phyloP scores from a whole-genome alignment of 257 asterid genomes.

The Nicotiana benthamiana region DNA sequence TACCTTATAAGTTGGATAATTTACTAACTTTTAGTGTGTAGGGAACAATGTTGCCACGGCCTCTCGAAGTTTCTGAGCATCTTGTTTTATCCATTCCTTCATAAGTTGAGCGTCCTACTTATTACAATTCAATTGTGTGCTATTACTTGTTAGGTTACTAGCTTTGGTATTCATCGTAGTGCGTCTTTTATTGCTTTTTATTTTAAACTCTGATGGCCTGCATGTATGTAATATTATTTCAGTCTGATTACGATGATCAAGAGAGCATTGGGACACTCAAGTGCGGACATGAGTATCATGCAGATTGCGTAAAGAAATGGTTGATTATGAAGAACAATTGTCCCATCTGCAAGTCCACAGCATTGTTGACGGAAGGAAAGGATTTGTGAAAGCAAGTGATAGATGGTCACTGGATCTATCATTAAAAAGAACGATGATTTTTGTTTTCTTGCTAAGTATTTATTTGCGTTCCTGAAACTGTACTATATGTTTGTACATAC shows the following conservation, averaged over 20 bases:
- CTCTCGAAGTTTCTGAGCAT: not conserved
- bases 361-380: slow-evolving; percentile 33
- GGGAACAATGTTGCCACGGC: not conserved
- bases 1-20: not conserved
- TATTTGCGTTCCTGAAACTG: slow-evolving; percentile 34
- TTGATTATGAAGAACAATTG: slow-evolving; percentile 59
- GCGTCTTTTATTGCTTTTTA: not conserved
- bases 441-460: slow-evolving; percentile 23
- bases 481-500: slow-evolving; percentile 56
- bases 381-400: slow-evolving; percentile 16
- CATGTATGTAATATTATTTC: not conserved
- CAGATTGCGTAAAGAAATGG: slow-evolving; percentile 68
- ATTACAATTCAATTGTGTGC: too few species aligned
- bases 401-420: not conserved
- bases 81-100: not conserved
- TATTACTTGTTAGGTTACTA: not conserved
- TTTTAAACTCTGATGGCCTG: not conserved
- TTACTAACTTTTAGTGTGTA: not conserved
- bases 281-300: slow-evolving; percentile 76
- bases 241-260: slow-evolving; percentile 50
- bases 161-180: not conserved
- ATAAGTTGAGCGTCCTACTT: not conserved
- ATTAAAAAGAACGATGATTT: slow-evolving; percentile 7
- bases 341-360: slow-evolving; percentile 74
- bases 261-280: slow-evolving; percentile 47